These are phyloP conservation scores for Senecio squalidus DNA, from an alignment of 140 eudicot species.

Conservation along the genomic window DNA sequence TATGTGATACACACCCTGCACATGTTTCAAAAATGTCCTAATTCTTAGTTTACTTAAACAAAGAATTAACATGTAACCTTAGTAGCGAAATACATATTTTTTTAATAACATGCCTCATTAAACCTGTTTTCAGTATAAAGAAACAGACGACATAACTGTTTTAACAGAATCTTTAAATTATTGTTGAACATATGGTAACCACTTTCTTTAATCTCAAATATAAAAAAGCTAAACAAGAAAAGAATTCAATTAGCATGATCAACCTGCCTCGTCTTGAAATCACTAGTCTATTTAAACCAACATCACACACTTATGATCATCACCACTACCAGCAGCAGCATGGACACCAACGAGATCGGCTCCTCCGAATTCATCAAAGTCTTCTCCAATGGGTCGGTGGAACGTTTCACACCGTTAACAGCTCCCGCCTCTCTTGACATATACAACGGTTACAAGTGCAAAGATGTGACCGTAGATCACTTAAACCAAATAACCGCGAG, in stretches of 20 bases:
- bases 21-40: no score
- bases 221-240: background rate
- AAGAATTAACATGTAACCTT: no score
- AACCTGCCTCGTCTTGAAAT: slow-evolving; percentile 23
- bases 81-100: no score
- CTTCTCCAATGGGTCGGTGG: slow-evolving; percentile 55
- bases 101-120: no score
- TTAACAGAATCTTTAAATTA: background rate
- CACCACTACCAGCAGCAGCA: slow-evolving; percentile 11
- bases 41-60: no score
- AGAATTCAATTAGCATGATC: slow-evolving; percentile 30
- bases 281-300: slow-evolving; percentile 27
- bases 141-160: background rate
- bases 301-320: slow-evolving; percentile 10
- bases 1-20: no score
- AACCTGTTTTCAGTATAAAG: background rate
- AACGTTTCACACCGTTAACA: slow-evolving; percentile 45
- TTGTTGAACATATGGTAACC: background rate
- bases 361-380: slow-evolving; percentile 67
- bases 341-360: slow-evolving; percentile 41
- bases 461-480: slow-evolving; percentile 59
- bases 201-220: slow-evolving; percentile 8
- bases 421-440: slow-evolving; percentile 38
- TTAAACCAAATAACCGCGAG: slow-evolving; percentile 57
- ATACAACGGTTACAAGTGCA: slow-evolving; percentile 48